Percentiles rank a stretch among this genome's conserved stretches.
phyloP scores from a whole-genome alignment of 2,329 filamentous ascomycete species.

The Aquanectria penicillioides region DNA sequence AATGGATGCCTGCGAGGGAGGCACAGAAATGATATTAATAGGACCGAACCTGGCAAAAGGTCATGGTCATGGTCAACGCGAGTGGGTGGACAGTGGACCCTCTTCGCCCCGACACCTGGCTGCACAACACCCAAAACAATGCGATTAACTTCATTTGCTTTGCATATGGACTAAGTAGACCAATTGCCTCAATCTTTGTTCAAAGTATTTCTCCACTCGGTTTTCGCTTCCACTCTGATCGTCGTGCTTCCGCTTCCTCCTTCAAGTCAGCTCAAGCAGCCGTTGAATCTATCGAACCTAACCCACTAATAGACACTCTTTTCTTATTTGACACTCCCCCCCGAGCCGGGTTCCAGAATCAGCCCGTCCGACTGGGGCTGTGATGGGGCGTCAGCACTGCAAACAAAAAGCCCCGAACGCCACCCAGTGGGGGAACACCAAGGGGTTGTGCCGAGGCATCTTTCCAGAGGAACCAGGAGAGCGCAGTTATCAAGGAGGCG shows the following conservation, averaged over 20 bases:
- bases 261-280: no score
- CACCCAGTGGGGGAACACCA: background rate
- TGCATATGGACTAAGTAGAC: background rate
- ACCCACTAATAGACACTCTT: no score
- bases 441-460: conserved; percentile 10
- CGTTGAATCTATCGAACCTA: no score
- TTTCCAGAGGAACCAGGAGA: background rate
- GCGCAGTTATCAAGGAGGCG: no score
- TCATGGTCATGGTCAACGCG: background rate
- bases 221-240: background rate
- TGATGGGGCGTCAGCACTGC: no score
- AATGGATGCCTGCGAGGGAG: background rate
- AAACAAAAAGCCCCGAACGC: no score
- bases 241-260: background rate
- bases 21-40: conserved; percentile 10
- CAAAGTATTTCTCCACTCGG: background rate
- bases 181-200: background rate
- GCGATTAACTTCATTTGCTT: no score
- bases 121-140: background rate
- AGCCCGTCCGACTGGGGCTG: no score
- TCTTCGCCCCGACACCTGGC: conserved; percentile 8
- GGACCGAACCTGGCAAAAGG: background rate
- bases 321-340: no score
- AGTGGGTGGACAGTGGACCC: conserved; percentile 10
- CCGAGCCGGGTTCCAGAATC: no score